Conservation (phyloP, 2,329 filamentous ascomycete genomes). For the Lasiodiplodia theobromae region DNA sequence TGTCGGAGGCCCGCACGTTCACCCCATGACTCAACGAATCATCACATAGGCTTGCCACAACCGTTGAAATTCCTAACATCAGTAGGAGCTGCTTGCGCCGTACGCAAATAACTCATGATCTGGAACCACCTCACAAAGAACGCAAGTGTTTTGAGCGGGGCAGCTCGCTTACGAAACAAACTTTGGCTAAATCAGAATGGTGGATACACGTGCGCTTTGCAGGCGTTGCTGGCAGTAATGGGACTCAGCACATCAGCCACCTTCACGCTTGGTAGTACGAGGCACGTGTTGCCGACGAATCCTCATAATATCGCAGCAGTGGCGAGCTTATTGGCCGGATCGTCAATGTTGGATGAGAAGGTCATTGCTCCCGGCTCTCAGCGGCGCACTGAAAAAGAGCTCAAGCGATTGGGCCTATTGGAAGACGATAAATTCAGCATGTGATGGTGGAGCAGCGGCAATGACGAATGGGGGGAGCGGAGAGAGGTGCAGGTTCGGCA, state of each 20-base stretch:
- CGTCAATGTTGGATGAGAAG: neutral
- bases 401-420: neutral
- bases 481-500: neutral
- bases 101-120: neutral
- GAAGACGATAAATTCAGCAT: neutral
- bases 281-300: neutral
- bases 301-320: neutral
- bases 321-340: neutral
- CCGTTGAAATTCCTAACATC: neutral
- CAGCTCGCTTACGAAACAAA: neutral
- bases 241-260: neutral
- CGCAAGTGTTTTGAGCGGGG: neutral
- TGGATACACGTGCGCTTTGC: neutral
- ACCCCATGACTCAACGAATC: neutral
- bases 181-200: neutral
- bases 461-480: neutral
- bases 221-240: neutral
- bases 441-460: neutral
- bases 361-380: neutral
- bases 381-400: neutral
- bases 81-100: neutral
- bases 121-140: neutral
- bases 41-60: neutral
- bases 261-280: neutral
- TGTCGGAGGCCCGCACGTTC: neutral